These are phyloP conservation scores for Linnemannia hyalina DNA, from an alignment of 192 early-diverging fungal genomes.

Conservation along the genomic window DNA sequence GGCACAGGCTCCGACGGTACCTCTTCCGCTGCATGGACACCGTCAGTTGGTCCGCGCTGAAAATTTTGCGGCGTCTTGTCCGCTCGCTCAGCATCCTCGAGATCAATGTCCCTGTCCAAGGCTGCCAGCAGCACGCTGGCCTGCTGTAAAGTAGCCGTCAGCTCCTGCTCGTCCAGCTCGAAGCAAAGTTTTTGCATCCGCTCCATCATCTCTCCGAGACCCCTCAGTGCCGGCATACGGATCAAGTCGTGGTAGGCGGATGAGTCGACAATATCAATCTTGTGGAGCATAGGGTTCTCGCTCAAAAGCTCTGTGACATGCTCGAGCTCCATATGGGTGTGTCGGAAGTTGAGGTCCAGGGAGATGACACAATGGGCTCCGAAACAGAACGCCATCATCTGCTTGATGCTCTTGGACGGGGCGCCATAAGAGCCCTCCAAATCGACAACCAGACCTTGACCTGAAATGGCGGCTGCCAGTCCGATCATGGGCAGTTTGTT, in stretches of 20 bases:
- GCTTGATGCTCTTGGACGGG: slow-evolving; percentile 42
- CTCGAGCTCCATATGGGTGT: slow-evolving; percentile 54
- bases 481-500: slow-evolving; percentile 55
- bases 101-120: neutral
- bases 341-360: slow-evolving; percentile 39
- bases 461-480: slow-evolving; percentile 44
- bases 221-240: slow-evolving; percentile 37
- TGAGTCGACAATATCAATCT: slow-evolving; percentile 47
- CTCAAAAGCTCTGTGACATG: slow-evolving; percentile 40
- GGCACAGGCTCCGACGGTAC: neutral
- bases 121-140: slow-evolving; percentile 8
- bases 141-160: neutral
- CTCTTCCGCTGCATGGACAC: neutral
- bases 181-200: slow-evolving; percentile 30
- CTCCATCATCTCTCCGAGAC: slow-evolving; percentile 26
- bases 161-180: slow-evolving; percentile 24
- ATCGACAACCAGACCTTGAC: slow-evolving; percentile 46
- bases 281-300: slow-evolving; percentile 45
- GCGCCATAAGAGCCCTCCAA: slow-evolving; percentile 55
- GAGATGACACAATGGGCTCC: slow-evolving; percentile 46
- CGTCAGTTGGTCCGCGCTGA: neutral
- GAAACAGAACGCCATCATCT: slow-evolving; percentile 51
- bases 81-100: slow-evolving; percentile 12
- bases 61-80: neutral
- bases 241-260: slow-evolving; percentile 42